Percentiles rank a stretch among this genome's conserved stretches.
These are phyloP conservation scores for Starmerella floricola DNA, from an alignment of 805 yeast species.

Conservation along the genomic window DNA sequence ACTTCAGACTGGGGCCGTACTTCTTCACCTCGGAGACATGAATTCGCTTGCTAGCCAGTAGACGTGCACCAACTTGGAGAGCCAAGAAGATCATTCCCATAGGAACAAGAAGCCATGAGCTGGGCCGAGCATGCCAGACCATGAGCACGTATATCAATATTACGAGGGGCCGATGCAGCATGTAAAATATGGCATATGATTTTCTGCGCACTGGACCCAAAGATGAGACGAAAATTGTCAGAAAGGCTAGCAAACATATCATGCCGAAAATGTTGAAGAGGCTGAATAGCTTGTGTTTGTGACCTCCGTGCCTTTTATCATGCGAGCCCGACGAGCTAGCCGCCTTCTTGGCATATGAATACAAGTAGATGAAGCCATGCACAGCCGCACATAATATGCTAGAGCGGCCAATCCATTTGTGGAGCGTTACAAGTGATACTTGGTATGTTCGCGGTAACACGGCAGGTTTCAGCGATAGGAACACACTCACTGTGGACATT, in stretches of 20 bases:
- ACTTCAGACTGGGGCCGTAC: conserved; percentile 35
- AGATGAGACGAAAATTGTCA: conserved; percentile 55
- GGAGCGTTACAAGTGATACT: conserved; percentile 59
- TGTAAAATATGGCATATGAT: conserved; percentile 53
- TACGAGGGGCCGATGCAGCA: conserved; percentile 60
- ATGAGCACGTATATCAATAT: conserved; percentile 53
- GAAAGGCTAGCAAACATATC: conserved; percentile 36
- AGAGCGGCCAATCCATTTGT: conserved; percentile 80
- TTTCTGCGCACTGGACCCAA: conserved; percentile 51
- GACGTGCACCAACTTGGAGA: conserved; percentile 46
- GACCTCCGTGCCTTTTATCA: conserved; percentile 16
- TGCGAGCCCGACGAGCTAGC: neutral
- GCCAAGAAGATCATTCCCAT: conserved; percentile 41
- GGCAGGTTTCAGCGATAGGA: conserved; percentile 69
- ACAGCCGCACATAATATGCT: conserved; percentile 53
- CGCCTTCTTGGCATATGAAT: conserved; percentile 6
- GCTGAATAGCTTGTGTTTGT: conserved; percentile 9
- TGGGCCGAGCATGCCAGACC: conserved; percentile 74
- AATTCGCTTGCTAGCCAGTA: conserved; percentile 23
- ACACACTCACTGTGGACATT: conserved; percentile 59
- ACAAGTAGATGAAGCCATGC: conserved; percentile 50
- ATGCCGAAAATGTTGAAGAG: conserved; percentile 56
- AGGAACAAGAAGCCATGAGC: conserved; percentile 44
- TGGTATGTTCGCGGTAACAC: conserved; percentile 70
- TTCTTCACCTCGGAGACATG: conserved; percentile 24